Evolutionary conservation across 2,329 filamentous ascomycete species (phyloP).

Genomic region (Byssochlamys sp.): DNA sequence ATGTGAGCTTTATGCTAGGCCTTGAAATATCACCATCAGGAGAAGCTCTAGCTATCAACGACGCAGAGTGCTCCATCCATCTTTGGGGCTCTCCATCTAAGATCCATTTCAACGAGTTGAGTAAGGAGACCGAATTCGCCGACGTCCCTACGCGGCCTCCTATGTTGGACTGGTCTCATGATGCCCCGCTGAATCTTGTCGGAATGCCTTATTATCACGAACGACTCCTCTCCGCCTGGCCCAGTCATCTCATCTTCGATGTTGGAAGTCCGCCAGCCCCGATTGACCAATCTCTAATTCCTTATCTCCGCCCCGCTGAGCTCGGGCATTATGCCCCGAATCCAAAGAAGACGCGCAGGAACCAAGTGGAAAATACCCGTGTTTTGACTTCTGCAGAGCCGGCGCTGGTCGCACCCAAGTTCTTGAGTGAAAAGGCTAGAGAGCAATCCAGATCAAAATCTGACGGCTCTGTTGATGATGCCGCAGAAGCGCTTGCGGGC

Average conservation of each 20-base stretch:
- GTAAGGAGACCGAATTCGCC: conserved; percentile 67
- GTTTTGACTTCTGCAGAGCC: conserved; percentile 51
- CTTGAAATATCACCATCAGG: conserved; percentile 83
- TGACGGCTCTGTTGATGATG: conserved; percentile 41
- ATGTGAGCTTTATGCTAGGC: conserved; percentile 65
- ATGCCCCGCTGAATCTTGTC: conserved; percentile 72
- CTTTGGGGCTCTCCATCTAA: conserved; percentile 83
- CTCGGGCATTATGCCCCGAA: conserved; percentile 72
- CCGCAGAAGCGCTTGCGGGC: conserved; percentile 56
- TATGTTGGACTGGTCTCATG: conserved; percentile 58
- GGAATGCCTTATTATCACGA: conserved; percentile 94
- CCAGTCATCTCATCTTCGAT: conserved; percentile 71
- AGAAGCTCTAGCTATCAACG: conserved; percentile 71
- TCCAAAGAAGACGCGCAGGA: conserved; percentile 60
- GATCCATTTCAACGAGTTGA: conserved; percentile 75
- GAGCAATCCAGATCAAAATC: conserved; percentile 42
- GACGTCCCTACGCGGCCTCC: conserved; percentile 55
- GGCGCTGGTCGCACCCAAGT: conserved; percentile 68
- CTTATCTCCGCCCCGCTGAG: conserved; percentile 60
- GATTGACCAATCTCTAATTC: conserved; percentile 61
- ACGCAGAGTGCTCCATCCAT: conserved; percentile 68
- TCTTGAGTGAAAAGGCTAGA: conserved; percentile 84
- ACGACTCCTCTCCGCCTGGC: conserved; percentile 77
- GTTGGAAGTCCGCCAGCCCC: conserved; percentile 71
- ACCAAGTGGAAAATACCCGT: conserved; percentile 74